phyloP scores from a whole-genome alignment of 2,329 filamentous ascomycete genomes.

The Hypocrella siamensis region DNA sequence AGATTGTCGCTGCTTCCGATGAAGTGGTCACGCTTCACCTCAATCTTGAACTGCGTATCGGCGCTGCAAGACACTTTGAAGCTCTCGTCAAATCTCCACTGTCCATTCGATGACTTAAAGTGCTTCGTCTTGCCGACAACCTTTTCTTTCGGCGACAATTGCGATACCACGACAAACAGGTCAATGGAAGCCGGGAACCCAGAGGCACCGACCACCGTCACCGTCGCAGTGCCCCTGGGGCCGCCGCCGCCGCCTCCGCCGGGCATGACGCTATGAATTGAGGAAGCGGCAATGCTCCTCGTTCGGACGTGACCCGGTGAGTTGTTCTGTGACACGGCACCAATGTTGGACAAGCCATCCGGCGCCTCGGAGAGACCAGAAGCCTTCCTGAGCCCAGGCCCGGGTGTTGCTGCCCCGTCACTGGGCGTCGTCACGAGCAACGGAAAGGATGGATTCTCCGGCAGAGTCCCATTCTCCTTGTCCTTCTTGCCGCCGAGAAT shows the following conservation, averaged over 20 bases:
- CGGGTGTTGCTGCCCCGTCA: slow-evolving; percentile 17
- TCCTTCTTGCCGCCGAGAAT: slow-evolving; percentile 60
- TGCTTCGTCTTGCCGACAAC: slow-evolving; percentile 86
- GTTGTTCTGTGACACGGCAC: slow-evolving; percentile 13
- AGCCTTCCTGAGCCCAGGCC: slow-evolving; percentile 25
- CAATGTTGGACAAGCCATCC: slow-evolving; percentile 10
- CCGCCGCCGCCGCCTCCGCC: slow-evolving; percentile 42
- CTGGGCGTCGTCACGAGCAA: slow-evolving; percentile 10
- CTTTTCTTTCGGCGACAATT: slow-evolving; percentile 55
- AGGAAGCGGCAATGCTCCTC: slow-evolving; percentile 47
- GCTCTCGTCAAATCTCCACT: slow-evolving; percentile 58
- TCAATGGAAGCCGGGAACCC: slow-evolving; percentile 66
- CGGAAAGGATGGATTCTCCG: slow-evolving; percentile 24
- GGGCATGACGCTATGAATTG: slow-evolving; percentile 47
- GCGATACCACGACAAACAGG: slow-evolving; percentile 60
- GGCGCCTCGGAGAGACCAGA: slow-evolving; percentile 19
- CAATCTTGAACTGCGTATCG: slow-evolving; percentile 73
- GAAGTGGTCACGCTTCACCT: slow-evolving; percentile 71
- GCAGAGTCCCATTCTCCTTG: slow-evolving; percentile 35
- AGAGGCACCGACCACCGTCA: slow-evolving; percentile 63
- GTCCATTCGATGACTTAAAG: slow-evolving; percentile 54
- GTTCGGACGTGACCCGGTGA: slow-evolving; percentile 29
- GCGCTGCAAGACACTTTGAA: slow-evolving; percentile 67
- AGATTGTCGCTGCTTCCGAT: slow-evolving; percentile 74
- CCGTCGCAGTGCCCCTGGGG: slow-evolving; percentile 59